A percentile compares a stretch with the other conserved stretches of the same genome.
These are phyloP conservation scores for Corylus avellana DNA, from an alignment of 306 rosid genomes.

Conservation along the genomic window DNA sequence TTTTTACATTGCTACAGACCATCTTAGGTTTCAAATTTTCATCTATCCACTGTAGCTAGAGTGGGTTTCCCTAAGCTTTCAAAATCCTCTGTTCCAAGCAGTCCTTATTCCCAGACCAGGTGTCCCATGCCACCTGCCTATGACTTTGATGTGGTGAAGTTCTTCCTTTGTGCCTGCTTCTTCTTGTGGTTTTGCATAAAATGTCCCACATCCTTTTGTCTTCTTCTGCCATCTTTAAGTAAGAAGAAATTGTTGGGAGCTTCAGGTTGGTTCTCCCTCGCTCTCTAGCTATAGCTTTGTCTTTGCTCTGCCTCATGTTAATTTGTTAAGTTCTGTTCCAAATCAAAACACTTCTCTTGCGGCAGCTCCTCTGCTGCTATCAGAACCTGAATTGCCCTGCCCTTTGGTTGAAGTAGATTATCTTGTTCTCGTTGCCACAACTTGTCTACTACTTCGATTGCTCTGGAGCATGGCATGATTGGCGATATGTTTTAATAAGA, in stretches of 20 bases:
- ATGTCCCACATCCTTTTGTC: too few species aligned
- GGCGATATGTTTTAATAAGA: too few species aligned
- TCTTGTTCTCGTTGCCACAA: too few species aligned
- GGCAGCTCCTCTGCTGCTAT: background rate
- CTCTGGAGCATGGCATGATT: too few species aligned
- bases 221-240: too few species aligned
- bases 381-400: background rate
- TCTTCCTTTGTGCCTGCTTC: background rate
- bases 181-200: background rate
- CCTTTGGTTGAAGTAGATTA: too few species aligned
- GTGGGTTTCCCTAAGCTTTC: background rate
- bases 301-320: background rate
- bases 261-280: background rate
- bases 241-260: too few species aligned
- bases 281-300: background rate
- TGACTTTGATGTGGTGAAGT: background rate
- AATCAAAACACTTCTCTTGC: background rate
- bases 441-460: too few species aligned
- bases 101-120: background rate
- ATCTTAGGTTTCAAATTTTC: background rate
- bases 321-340: background rate
- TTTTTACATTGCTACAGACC: background rate
- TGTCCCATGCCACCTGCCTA: background rate
- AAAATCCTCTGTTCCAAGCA: too few species aligned
- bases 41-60: background rate